Conservation (phyloP, 164 flowering plant species). For the Umbilicus rupestris region DNA sequence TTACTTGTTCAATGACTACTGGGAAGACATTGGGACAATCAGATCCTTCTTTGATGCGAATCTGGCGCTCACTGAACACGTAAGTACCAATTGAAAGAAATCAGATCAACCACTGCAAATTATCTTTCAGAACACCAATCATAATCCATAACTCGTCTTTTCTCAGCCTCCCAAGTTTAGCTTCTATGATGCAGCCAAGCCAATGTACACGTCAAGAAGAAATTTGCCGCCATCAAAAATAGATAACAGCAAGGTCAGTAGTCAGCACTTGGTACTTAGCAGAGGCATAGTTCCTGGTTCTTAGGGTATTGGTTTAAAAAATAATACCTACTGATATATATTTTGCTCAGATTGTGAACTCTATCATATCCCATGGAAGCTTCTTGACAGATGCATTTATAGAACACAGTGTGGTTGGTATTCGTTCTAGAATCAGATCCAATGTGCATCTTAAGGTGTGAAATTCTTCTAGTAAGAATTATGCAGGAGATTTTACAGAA, state of each 20-base stretch:
- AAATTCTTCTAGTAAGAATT: neutral
- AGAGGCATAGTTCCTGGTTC: neutral
- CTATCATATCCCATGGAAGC: slow-evolving; percentile 87
- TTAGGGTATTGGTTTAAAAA: neutral
- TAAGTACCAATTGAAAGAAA: slow-evolving; percentile 23
- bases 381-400: slow-evolving; percentile 59
- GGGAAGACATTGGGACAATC: slow-evolving; percentile 99
- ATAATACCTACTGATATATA: neutral
- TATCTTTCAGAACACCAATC: neutral
- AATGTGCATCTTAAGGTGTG: slow-evolving; percentile 79
- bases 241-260: slow-evolving; percentile 73
- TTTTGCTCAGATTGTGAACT: slow-evolving; percentile 67
- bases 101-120: neutral
- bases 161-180: slow-evolving; percentile 83
- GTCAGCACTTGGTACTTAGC: too few relatives aligned
- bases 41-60: slow-evolving; percentile 93
- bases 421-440: slow-evolving; percentile 67
- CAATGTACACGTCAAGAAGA: slow-evolving; percentile 91
- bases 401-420: slow-evolving; percentile 88
- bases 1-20: slow-evolving; percentile 85
- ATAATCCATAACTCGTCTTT: neutral
- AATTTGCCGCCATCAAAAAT: slow-evolving; percentile 80
- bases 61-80: slow-evolving; percentile 88
- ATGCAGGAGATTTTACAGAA: neutral
- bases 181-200: slow-evolving; percentile 83